Base-by-base conservation (phyloP, 2,329 filamentous ascomycete species). In the Bipolaris sorokiniana region DNA sequence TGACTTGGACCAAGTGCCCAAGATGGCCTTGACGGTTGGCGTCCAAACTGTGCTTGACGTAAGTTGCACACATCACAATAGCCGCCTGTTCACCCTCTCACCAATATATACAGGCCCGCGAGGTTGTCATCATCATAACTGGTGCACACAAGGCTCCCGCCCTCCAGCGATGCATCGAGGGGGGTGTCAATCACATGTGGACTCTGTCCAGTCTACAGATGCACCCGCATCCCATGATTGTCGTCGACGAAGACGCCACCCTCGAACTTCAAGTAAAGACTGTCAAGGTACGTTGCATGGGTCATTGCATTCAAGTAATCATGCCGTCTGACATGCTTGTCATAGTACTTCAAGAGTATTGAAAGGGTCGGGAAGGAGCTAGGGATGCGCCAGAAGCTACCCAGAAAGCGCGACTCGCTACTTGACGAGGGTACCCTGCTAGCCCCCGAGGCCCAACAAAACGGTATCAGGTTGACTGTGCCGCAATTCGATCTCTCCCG, bases 171-270 rank as follows among this genome's bases (percentile, higher is more conserved):
- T 92, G 90, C 66, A 86, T 96, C 62, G 91, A 96, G 76, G 88
- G 89, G 54, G 89, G 89, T 28, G 85, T 96, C 59, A 94, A 92
- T 75, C 91, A 95, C 78, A 94, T 94, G 90, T 96, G 91, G 91
- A 94, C 91, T 1, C 83, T 95, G 6, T 94, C 90, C 7, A 87
- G 86, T 52, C 81, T 96, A 40, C 91, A 96, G 74, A 80, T 94
- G 61, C 91, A 95, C 75, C 88, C 87, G 3, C 89, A 93, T 68
- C 88, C 91, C 51, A 87, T 95, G 82, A 87, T 95, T 64, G 90
- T 94, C 9, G 90, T 90, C 44, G 91, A 96, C 68, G 90, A 94
- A 68, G 90, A 94, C 71, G 79, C 80, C 66, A 80, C 81, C 34
- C 51, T 84, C 59, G 75, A 83, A 68, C 69, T 83, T 41, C 77